A percentile compares a stretch with the other conserved stretches of the same genome.
Conservation (phyloP, 148 eudicot species). For the Fagopyrum homotropicum region DNA sequence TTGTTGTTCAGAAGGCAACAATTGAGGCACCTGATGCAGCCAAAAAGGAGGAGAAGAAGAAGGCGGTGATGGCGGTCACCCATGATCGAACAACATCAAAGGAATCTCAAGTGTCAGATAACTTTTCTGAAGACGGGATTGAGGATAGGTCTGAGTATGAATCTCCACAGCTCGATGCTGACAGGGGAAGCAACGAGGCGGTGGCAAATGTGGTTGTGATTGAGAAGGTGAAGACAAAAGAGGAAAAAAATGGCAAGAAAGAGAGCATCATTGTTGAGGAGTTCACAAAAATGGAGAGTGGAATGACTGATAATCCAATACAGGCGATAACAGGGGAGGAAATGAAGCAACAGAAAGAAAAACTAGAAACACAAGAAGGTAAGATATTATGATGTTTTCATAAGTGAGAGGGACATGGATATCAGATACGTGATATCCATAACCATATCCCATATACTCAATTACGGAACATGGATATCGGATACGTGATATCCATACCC, state of each 20-base stretch:
- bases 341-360: slow-evolving; percentile 5
- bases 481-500: too few species aligned
- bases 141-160: slow-evolving; percentile 12
- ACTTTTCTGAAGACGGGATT: slow-evolving; percentile 1
- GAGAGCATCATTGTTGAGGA: neutral
- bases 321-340: neutral
- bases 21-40: neutral
- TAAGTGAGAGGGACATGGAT: too few species aligned
- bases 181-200: neutral
- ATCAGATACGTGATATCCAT: too few species aligned
- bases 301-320: neutral
- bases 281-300: neutral
- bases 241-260: neutral
- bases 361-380: neutral
- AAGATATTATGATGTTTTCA: neutral
- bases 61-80: neutral
- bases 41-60: neutral
- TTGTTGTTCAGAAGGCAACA: neutral
- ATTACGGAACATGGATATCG: too few species aligned
- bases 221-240: neutral
- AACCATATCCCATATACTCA: too few species aligned
- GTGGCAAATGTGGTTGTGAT: neutral
- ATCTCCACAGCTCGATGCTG: slow-evolving; percentile 3
- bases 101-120: slow-evolving; percentile 12
- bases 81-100: slow-evolving; percentile 13